A percentile compares a stretch with the other conserved stretches of the same genome.
These are phyloP conservation scores for Wickerhamomyces sp. DNA, from an alignment of 1,139 yeast genomes.

Conservation along the genomic window DNA sequence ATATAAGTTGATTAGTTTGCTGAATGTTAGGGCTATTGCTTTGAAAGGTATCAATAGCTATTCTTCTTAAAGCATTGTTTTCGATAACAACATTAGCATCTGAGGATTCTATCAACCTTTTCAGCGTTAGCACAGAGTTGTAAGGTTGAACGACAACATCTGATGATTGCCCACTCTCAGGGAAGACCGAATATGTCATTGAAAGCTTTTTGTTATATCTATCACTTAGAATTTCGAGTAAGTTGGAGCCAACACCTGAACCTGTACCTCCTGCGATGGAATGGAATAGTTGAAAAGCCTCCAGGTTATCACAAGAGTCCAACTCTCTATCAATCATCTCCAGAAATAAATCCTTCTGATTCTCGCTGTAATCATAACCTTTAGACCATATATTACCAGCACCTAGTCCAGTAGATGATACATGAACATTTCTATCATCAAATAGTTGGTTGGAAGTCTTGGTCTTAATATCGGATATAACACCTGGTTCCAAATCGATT, in stretches of 20 bases:
- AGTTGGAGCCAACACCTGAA: conserved; percentile 84
- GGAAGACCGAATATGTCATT: conserved; percentile 85
- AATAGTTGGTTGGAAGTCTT: conserved; percentile 56
- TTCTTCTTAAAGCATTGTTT: conserved; percentile 70
- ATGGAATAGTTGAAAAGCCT: conserved; percentile 86
- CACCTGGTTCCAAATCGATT: conserved; percentile 89
- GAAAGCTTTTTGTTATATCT: conserved; percentile 77
- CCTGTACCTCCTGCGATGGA: conserved; percentile 99
- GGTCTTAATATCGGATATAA: conserved; percentile 59
- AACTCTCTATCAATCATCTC: conserved; percentile 88
- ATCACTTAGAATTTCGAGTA: conserved; percentile 76
- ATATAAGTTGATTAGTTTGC: conserved; percentile 80
- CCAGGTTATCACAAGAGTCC: conserved; percentile 85
- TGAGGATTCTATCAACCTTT: conserved; percentile 75
- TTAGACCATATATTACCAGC: conserved; percentile 97
- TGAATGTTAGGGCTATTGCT: conserved; percentile 39
- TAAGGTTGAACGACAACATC: conserved; percentile 98
- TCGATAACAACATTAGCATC: conserved; percentile 88
- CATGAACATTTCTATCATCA: conserved; percentile 78
- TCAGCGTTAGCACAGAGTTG: conserved; percentile 77
- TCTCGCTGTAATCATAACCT: conserved; percentile 76
- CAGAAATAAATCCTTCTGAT: conserved; percentile 63
- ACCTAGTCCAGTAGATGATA: conserved; percentile 77
- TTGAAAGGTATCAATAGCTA: conserved; percentile 24
- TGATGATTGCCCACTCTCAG: conserved; percentile 70